Base-by-base conservation (phyloP, 2,329 filamentous ascomycete species). In the Colletotrichum siamense region DNA sequence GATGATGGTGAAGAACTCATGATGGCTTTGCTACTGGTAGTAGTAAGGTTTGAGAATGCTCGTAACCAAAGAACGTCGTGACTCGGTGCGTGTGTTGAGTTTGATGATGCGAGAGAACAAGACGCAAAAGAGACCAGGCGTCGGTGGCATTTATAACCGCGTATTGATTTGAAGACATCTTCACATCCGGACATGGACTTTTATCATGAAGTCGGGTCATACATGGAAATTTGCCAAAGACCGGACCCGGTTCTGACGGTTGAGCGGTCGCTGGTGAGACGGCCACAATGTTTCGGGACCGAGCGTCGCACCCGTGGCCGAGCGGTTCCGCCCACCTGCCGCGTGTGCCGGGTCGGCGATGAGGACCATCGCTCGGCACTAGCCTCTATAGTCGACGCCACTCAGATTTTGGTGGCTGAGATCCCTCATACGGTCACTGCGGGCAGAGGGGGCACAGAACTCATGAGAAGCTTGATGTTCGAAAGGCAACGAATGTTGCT, bases 91-190 rank as follows among this genome's bases (percentile, higher is more conserved):
- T 49, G 6, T 7, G 4, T 7, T 49, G 3, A 49, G 3, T 13
- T 49, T 13, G 4, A 22, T 22, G 44, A 44, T 44, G 1, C 39
- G 39, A 49, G 39, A 44, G 9, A n/a, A 49, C 39, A n/a, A 3
- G 0, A 2, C 39, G 39, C 39, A 1, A 12, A n/a, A 49, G 1
- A 0, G 9, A 0, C 9, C 39, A 2, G 39, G 9, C 39, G 39
- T 49, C 0, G 0, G 39, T 49, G 5, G 5, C 0, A 44, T n/a
- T 49, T 49, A 2, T 49, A 49, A 1, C 0, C 39, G 39, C 2
- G 39, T 2, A 2, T n/a, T 49, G 0, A n/a, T 6, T 49, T n/a
- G 39, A 52, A 22, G 44, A 52, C 12, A 52, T 22, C 12, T 52
- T 22, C 10, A 52, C 44, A 52, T 52, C n/a, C n/a, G 44, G 44